phyloP scores from a whole-genome alignment of 768 basidiomycete species.

The Suillus subluteus region DNA sequence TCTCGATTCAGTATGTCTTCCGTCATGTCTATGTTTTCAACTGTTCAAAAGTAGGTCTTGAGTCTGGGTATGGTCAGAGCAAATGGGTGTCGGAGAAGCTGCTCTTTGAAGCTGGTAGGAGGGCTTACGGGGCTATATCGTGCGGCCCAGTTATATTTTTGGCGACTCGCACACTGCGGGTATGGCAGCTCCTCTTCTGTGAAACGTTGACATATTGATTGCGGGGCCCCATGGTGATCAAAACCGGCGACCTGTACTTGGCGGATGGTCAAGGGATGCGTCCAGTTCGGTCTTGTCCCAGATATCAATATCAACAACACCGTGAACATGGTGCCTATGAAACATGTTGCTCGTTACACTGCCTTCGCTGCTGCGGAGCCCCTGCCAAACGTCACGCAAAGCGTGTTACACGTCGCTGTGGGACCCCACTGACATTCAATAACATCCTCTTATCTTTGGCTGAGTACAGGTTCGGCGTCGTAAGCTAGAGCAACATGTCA shows the following conservation, averaged over 20 bases:
- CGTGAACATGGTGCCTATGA: constrained; percentile 97
- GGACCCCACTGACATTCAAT: constrained; percentile 90
- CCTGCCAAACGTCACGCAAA: constrained; percentile 47
- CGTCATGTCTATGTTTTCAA: too few relatives aligned
- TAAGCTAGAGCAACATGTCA: constrained; percentile 93
- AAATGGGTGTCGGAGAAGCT: constrained; percentile 99
- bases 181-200: constrained; percentile 37
- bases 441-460: constrained; percentile 72
- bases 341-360: constrained; percentile 88
- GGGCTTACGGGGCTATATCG: constrained; percentile 82
- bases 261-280: constrained; percentile 97
- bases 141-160: constrained; percentile 95
- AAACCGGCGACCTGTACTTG: constrained; percentile 98
- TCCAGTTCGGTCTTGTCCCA: constrained; percentile 94
- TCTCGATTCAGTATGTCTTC: too few relatives aligned
- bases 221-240: constrained; percentile 67
- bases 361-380: constrained; percentile 72
- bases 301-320: constrained; percentile 99
- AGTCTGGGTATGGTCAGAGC: constrained; percentile 81
- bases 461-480: constrained; percentile 91
- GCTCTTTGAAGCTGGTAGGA: constrained; percentile 85
- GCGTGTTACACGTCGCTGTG: constrained; percentile 85
- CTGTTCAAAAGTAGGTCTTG: too few relatives aligned
- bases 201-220: neutral
- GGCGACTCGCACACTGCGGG: constrained; percentile 89